Percentiles rank a stretch among this genome's conserved stretches.
These are phyloP conservation scores for Nyssa sinensis DNA, from an alignment of 148 eudicot genomes.

Conservation along the genomic window DNA sequence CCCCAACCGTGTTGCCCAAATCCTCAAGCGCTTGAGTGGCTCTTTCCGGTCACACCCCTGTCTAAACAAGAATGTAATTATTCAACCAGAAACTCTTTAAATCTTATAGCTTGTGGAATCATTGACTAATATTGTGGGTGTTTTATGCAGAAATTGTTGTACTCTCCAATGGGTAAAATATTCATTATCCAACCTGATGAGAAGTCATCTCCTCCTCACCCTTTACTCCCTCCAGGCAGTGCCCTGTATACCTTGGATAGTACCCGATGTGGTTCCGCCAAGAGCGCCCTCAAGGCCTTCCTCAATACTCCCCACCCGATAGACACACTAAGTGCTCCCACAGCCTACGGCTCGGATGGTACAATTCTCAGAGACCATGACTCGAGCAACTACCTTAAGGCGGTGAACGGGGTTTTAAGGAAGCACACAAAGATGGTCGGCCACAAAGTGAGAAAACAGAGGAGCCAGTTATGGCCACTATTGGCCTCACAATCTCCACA, in stretches of 20 bases:
- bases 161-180: constrained; percentile 70
- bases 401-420: constrained; percentile 54
- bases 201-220: constrained; percentile 65
- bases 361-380: constrained; percentile 83
- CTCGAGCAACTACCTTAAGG: constrained; percentile 77
- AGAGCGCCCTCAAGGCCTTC: constrained; percentile 49
- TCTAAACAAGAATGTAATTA: constrained; percentile 66
- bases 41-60: constrained; percentile 74
- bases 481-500: constrained; percentile 47
- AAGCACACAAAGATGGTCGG: constrained; percentile 37
- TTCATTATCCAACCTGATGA: constrained; percentile 77
- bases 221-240: constrained; percentile 63
- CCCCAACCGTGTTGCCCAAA: constrained; percentile 59
- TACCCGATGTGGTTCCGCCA: constrained; percentile 26
- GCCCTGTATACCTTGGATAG: constrained; percentile 53
- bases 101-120: no score
- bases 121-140: no score
- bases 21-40: constrained; percentile 64
- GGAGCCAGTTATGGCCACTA: constrained; percentile 55
- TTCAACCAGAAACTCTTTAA: not conserved
- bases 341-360: constrained; percentile 80
- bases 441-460: constrained; percentile 39
- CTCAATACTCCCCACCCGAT: constrained; percentile 77
- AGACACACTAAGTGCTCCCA: constrained; percentile 64
- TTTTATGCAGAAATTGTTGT: constrained; percentile 62